Percentiles rank a stretch among this genome's conserved stretches.
Conservation (phyloP, 1,139 yeast species). For the Lodderomyces elongisporus region DNA sequence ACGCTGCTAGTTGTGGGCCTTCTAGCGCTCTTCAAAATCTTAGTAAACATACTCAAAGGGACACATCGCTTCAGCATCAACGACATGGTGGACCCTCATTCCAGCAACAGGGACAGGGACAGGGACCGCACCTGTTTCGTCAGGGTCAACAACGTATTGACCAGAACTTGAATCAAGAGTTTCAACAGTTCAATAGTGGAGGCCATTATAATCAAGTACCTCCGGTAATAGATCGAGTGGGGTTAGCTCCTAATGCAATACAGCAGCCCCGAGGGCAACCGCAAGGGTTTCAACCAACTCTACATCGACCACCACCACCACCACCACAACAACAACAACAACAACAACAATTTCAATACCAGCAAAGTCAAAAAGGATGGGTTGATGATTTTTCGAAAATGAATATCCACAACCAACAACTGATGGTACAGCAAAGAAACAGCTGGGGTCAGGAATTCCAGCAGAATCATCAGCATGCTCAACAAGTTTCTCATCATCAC, state of each 20-base stretch:
- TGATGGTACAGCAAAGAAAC: slow-evolving; percentile 9
- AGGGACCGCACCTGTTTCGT: slow-evolving; percentile 10
- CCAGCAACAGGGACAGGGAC: slow-evolving; percentile 8
- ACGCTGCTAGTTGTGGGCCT: slow-evolving; percentile 34
- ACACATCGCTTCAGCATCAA: slow-evolving; percentile 30
- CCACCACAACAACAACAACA: slow-evolving; percentile 13
- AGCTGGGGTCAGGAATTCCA: slow-evolving; percentile 31
- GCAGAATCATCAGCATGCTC: slow-evolving; percentile 11
- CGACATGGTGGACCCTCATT: slow-evolving; percentile 11
- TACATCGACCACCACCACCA: too few species aligned
- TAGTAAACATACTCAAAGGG: slow-evolving; percentile 30
- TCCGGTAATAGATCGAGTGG: too few species aligned
- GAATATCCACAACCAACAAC: slow-evolving; percentile 14
- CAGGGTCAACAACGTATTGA: slow-evolving; percentile 18
- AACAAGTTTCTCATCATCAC: slow-evolving; percentile 1
- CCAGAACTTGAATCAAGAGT: slow-evolving; percentile 29
- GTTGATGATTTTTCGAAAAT: slow-evolving; percentile 31
- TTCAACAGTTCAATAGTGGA: slow-evolving; percentile 25
- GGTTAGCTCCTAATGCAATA: too few species aligned
- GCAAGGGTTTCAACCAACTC: too few species aligned
- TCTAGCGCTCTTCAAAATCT: slow-evolving; percentile 32
- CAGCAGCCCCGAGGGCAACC: too few species aligned
- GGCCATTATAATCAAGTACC: too few species aligned
- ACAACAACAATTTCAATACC: slow-evolving; percentile 12
- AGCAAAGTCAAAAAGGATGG: slow-evolving; percentile 19